Percentiles rank a stretch among this genome's conserved stretches.
phyloP scores from a whole-genome alignment of 2,329 filamentous ascomycete species.

The Ascochyta viciae-villosae region DNA sequence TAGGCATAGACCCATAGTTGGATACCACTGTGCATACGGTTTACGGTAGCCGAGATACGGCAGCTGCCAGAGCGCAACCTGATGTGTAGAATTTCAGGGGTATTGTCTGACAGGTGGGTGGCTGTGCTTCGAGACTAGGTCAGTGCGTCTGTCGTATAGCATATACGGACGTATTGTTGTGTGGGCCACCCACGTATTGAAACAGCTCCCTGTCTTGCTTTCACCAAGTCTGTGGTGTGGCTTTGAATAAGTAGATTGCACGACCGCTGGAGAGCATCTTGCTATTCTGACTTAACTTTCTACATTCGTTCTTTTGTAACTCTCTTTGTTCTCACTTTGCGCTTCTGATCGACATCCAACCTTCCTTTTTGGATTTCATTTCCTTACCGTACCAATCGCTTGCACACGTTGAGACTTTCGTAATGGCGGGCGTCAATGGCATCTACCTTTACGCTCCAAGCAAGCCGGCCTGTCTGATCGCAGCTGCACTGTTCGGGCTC shows the following conservation, averaged over 20 bases:
- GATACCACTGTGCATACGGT: conserved; percentile 2
- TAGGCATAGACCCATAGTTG: neutral
- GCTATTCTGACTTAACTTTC: neutral
- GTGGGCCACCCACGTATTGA: neutral
- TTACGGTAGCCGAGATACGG: neutral
- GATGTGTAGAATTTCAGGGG: neutral
- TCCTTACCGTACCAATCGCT: neutral
- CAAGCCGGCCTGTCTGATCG: conserved; percentile 16
- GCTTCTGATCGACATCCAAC: neutral
- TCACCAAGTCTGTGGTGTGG: neutral
- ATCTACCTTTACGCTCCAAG: conserved; percentile 29
- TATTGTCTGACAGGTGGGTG: conserved; percentile 1
- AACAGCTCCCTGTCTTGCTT: neutral
- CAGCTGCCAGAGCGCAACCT: neutral
- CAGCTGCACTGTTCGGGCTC: conserved; percentile 23
- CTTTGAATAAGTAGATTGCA: conserved; percentile 4
- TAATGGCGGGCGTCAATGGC: conserved; percentile 23
- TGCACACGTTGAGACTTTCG: neutral
- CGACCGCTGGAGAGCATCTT: neutral
- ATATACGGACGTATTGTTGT: conserved; percentile 15
- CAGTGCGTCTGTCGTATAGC: conserved; percentile 17
- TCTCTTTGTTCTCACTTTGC: neutral
- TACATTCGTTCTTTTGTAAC: neutral
- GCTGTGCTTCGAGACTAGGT: conserved; percentile 12
- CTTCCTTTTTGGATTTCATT: neutral